Evolutionary conservation across 371 early-diverging fungal genomes (phyloP).

Genomic region (Mucor plumbeus): DNA sequence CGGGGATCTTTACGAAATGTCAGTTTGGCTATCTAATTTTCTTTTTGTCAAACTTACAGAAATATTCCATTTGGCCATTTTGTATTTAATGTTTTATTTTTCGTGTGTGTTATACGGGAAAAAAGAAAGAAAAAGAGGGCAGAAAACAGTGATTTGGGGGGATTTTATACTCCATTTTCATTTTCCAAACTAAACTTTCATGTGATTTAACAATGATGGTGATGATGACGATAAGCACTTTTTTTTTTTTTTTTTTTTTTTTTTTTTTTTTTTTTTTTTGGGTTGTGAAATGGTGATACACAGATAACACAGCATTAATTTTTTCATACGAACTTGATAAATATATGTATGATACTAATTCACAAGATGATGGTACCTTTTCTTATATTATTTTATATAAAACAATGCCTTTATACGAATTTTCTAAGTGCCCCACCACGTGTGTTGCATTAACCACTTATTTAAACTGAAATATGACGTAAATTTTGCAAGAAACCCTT

Average conservation of each 20-base stretch:
- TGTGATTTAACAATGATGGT: background rate
- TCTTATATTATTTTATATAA: background rate
- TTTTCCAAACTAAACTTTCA: background rate
- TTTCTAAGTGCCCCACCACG: background rate
- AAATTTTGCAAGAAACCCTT: background rate
- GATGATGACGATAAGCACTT: conserved; percentile 1
- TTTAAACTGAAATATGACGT: background rate
- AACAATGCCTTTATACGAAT: background rate
- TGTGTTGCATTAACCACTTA: background rate
- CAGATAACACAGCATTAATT: background rate
- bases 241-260: background rate
- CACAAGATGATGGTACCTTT: background rate
- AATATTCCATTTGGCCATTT: conserved; percentile 20
- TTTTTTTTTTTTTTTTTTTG: background rate
- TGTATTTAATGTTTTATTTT: background rate
- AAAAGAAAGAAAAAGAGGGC: background rate
- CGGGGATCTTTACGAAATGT: conserved; percentile 48
- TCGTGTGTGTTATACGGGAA: background rate
- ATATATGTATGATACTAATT: background rate
- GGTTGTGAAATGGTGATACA: background rate
- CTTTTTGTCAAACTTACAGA: conserved; percentile 9
- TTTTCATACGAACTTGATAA: background rate
- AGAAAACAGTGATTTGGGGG: background rate
- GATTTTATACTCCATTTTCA: background rate
- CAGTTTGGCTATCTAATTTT: background rate